Evolutionary conservation across 805 yeast genomes (phyloP).

Genomic region (Cyberlindnera amylophila): DNA sequence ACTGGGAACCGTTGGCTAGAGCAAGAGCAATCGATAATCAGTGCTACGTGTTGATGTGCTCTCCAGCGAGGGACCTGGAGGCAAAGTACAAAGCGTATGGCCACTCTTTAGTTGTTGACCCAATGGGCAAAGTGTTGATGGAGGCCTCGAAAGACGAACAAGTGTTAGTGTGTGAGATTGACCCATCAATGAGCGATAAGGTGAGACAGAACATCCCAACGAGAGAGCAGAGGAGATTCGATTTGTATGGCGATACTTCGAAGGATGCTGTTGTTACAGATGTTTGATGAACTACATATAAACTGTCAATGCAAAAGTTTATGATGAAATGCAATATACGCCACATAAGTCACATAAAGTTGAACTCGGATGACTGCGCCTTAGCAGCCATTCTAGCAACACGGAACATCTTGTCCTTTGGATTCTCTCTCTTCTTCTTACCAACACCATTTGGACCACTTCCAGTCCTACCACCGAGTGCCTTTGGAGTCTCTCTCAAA

Average conservation of each 20-base stretch:
- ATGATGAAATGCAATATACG: too few relatives aligned
- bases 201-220: constrained; percentile 67
- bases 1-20: constrained; percentile 75
- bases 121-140: constrained; percentile 54
- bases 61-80: constrained; percentile 79
- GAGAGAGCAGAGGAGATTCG: constrained; percentile 62
- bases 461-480: constrained; percentile 48
- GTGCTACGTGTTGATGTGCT: constrained; percentile 69
- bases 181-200: constrained; percentile 47
- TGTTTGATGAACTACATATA: too few relatives aligned
- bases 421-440: constrained; percentile 54
- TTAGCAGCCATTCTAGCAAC: constrained; percentile 68
- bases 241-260: constrained; percentile 40
- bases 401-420: constrained; percentile 69
- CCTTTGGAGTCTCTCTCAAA: constrained; percentile 89
- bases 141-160: constrained; percentile 78
- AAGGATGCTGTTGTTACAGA: constrained; percentile 17
- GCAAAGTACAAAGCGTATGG: constrained; percentile 64
- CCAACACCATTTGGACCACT: constrained; percentile 20
- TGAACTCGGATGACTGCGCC: constrained; percentile 69
- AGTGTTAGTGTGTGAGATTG: constrained; percentile 64
- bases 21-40: constrained; percentile 77
- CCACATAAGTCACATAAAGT: constrained; percentile 37
- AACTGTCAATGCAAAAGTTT: too few relatives aligned
- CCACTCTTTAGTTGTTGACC: constrained; percentile 61